Percentiles rank a stretch among this genome's conserved stretches.
Evolutionary conservation across 805 yeast species (phyloP).

Genomic region (Dipodascopsis tothii): DNA sequence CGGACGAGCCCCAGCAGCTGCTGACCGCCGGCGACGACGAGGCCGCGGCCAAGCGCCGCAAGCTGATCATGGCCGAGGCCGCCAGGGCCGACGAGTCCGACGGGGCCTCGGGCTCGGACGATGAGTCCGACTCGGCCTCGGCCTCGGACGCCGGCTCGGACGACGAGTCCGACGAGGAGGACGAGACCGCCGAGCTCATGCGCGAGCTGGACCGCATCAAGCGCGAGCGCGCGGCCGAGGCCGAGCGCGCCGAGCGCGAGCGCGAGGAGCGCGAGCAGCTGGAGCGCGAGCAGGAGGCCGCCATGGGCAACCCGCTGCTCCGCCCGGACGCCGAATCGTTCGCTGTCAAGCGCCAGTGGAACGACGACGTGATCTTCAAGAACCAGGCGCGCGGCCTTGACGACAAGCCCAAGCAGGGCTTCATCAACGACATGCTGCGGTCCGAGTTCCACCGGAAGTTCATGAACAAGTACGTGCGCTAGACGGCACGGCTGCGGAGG

Average conservation of each 20-base stretch:
- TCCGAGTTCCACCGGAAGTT: conserved; percentile 35
- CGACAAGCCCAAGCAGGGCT: conserved; percentile 24
- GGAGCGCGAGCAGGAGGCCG: conserved; percentile 25
- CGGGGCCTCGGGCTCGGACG: conserved; percentile 11
- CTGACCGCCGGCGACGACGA: conserved; percentile 4
- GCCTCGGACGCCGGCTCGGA: conserved; percentile 14
- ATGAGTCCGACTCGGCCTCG: conserved; percentile 1
- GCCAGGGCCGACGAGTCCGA: conserved; percentile 10
- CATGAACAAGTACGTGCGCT: conserved; percentile 31
- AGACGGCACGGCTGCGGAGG: neutral
- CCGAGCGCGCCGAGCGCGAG: conserved; percentile 23
- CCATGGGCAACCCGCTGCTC: conserved; percentile 32
- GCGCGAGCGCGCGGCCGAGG: conserved; percentile 29
- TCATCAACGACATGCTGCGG: conserved; percentile 33
- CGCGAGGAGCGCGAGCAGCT: conserved; percentile 19
- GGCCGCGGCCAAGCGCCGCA: conserved; percentile 14
- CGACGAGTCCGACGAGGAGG: conserved; percentile 30
- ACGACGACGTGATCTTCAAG: conserved; percentile 32
- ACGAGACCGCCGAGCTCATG: conserved; percentile 30
- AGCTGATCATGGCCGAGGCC: conserved; percentile 20
- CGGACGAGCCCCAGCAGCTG: conserved; percentile 1
- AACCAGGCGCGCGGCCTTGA: conserved; percentile 30
- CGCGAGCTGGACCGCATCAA: conserved; percentile 33
- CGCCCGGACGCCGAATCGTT: conserved; percentile 16
- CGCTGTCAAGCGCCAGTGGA: conserved; percentile 29